Evolutionary conservation across 768 basidiomycete genomes (phyloP), one percentile per base, ranked within the genome.

Genomic region (Tulasnella sp.): DNA sequence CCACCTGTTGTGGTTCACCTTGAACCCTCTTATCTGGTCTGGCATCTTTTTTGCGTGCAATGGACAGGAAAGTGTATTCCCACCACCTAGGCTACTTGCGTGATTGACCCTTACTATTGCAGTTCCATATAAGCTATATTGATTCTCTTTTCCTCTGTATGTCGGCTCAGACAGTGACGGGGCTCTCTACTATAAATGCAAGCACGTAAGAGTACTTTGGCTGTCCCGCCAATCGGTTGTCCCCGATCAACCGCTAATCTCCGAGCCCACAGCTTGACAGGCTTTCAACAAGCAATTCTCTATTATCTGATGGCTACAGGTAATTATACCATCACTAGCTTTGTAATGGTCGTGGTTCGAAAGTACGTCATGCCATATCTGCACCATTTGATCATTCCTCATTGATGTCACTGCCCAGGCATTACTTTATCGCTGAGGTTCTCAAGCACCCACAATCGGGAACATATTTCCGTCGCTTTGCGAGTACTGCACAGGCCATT

Each of bases 1-100:
- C 15, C 73, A 74, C 59, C 58, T 72, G 28, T 48, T 74, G 22
- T 62, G 66, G 53, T 72, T 73, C 47, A 82, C 77, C 5, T 74
- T 87, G 61, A 78, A 78, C 0, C 91, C 91, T 1, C 70, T 95
- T 56, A 67, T 91, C 48, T 75, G 77, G 57, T 84, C 87, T n/a
- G 78, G 67, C 31, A 78, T 96, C 46, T 77, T 96, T 60, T 95
- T 85, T 60, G 88, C 78, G 22, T 75, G 74, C 65, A 90, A 90
- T 70, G 88, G 83, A 22, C 34, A 49, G 48, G 48, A 39, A 29
- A 10, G 35, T n/a, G 25, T 3, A 3, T 9, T 33, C 45, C 2
- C 27, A 9, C 24, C 19, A 13, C 7, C 40, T 22, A 9, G 28
- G 15, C 25, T 4, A 31, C 3, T 34, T 32, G 15, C 15, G 15